These are phyloP conservation scores for Puccinia coronata DNA, from an alignment of 1,284 basidiomycete genomes.

Conservation along the genomic window DNA sequence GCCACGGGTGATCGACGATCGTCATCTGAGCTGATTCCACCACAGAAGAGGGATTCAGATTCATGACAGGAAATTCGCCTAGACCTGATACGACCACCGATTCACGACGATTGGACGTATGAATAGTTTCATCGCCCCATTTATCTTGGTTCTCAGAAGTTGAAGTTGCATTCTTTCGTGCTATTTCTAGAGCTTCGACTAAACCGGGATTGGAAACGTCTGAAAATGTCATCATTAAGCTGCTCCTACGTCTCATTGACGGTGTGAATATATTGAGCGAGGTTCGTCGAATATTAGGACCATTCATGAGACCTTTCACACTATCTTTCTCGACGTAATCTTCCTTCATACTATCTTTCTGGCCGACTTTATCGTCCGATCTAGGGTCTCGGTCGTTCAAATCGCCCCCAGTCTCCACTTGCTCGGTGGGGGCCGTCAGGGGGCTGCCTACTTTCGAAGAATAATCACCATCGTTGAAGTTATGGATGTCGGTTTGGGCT, in stretches of 20 bases:
- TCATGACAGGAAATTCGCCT: slow-evolving; percentile 32
- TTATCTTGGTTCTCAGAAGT: not conserved
- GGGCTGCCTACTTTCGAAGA: not conserved
- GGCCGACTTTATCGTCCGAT: not conserved
- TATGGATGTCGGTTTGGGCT: not conserved
- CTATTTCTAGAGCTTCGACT: not conserved
- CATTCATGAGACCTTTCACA: not conserved
- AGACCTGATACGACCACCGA: slow-evolving; percentile 18
- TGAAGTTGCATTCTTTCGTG: not conserved
- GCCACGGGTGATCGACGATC: not conserved
- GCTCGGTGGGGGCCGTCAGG: not conserved
- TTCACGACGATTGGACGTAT: not conserved
- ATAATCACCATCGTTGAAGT: not conserved
- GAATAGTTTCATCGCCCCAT: not conserved
- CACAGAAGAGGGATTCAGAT: not conserved
- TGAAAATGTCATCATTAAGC: not conserved
- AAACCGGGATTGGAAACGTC: not conserved
- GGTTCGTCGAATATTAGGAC: not conserved
- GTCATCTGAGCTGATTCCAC: not conserved
- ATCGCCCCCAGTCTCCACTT: not conserved
- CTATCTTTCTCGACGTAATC: not conserved
- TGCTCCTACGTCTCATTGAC: not conserved
- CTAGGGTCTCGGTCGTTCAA: not conserved
- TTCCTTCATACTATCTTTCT: not conserved
- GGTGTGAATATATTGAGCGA: not conserved